Percentiles rank a stretch among this genome's conserved stretches.
Conservation (phyloP, 768 basidiomycete genomes). For the Leucosporidium creatinivorum region DNA sequence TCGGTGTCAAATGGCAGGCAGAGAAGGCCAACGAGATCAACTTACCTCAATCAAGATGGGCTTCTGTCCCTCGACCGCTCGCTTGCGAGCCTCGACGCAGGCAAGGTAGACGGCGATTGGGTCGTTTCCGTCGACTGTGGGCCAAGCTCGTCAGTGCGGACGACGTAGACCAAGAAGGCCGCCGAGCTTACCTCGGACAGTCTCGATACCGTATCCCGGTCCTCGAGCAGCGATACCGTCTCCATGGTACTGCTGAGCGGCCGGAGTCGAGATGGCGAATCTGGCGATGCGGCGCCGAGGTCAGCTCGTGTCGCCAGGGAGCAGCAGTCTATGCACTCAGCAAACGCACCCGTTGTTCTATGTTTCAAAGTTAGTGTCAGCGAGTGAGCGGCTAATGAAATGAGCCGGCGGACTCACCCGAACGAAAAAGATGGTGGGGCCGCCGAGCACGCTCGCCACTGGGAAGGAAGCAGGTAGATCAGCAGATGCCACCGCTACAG, state of each 20-base stretch:
- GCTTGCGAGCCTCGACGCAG: constrained; percentile 60
- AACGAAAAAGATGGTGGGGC: constrained; percentile 35
- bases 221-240: constrained; percentile 90
- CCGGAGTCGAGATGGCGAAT: constrained; percentile 90
- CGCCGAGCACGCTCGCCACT: constrained; percentile 45
- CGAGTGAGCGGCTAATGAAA: not conserved
- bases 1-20: constrained; percentile 8
- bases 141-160: constrained; percentile 36
- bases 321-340: not conserved
- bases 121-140: constrained; percentile 77
- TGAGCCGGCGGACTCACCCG: constrained; percentile 17
- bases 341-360: constrained; percentile 26
- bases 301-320: not conserved
- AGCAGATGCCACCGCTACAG: not conserved
- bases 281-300: constrained; percentile 31
- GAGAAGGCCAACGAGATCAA: constrained; percentile 34
- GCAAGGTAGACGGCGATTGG: constrained; percentile 71
- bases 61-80: constrained; percentile 68
- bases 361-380: not conserved
- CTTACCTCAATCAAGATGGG: constrained; percentile 66
- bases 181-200: constrained; percentile 50
- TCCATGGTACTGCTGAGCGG: constrained; percentile 78
- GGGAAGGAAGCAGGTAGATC: constrained; percentile 63
- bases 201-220: constrained; percentile 84
- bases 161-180: constrained; percentile 62